These are phyloP conservation scores for Apiotrichum domesticum DNA, from an alignment of 1,284 basidiomycete genomes.

Conservation along the genomic window DNA sequence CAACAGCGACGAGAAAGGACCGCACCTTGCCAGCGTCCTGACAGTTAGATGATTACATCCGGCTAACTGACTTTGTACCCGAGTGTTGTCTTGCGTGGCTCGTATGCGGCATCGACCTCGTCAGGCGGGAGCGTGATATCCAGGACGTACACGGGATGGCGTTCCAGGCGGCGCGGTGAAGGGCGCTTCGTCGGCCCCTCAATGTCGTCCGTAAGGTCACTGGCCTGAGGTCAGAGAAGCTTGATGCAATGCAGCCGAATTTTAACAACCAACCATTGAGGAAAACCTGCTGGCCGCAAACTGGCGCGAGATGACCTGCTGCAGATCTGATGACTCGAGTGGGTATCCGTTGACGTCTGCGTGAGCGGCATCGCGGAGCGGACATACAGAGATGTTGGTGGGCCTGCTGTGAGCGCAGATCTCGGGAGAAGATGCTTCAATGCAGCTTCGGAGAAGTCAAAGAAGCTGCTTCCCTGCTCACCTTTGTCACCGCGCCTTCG, in stretches of 20 bases:
- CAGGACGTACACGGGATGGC: constrained; percentile 72
- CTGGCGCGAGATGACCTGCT: constrained; percentile 59
- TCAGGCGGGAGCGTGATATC: constrained; percentile 61
- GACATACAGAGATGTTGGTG: constrained; percentile 76
- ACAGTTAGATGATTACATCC: background rate
- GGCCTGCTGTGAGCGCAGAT: constrained; percentile 48
- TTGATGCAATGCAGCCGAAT: background rate
- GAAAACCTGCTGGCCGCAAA: constrained; percentile 50
- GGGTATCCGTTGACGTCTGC: constrained; percentile 78
- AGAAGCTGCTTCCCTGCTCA: no score
- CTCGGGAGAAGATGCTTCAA: no score
- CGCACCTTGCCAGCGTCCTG: constrained; percentile 56
- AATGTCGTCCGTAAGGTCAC: constrained; percentile 31
- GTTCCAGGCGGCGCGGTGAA: constrained; percentile 65
- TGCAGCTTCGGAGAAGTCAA: no score
- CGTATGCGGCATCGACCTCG: constrained; percentile 67
- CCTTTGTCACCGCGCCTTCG: constrained; percentile 65
- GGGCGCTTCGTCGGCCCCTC: constrained; percentile 47
- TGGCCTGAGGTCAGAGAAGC: constrained; percentile 28
- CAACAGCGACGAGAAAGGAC: constrained; percentile 55
- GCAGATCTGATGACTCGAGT: constrained; percentile 58
- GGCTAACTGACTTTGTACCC: constrained; percentile 52
- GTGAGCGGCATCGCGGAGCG: constrained; percentile 1
- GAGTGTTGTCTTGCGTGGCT: constrained; percentile 64
- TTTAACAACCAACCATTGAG: constrained; percentile 1